phyloP scores from a whole-genome alignment of 2,329 filamentous ascomycete species.

The Cercospora berteroae region DNA sequence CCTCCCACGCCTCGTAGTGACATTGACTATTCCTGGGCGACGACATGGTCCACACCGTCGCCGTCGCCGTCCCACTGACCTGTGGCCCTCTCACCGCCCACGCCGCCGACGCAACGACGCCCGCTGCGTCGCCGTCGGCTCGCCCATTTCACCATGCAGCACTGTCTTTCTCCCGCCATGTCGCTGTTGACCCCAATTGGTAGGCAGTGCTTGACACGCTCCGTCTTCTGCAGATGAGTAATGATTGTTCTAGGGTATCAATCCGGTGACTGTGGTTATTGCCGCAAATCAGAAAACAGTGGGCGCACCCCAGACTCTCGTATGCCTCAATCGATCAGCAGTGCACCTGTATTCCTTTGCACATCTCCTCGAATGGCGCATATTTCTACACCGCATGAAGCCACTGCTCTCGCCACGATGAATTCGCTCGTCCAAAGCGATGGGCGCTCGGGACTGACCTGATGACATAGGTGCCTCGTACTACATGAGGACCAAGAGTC shows the following conservation, averaged over 20 bases:
- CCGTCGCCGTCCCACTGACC: not conserved
- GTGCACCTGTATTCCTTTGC: not conserved
- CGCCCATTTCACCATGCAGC: not conserved
- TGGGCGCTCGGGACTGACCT: constrained; percentile 3
- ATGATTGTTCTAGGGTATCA: constrained; percentile 44
- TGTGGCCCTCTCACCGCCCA: not conserved
- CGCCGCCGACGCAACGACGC: not conserved
- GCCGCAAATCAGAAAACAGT: constrained; percentile 49
- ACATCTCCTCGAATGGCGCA: not conserved
- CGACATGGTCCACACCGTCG: not conserved
- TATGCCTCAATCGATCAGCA: constrained; percentile 39
- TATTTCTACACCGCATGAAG: not conserved
- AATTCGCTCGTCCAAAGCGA: not conserved
- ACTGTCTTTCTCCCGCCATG: constrained; percentile 9
- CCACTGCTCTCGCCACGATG: not conserved
- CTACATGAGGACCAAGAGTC: constrained; percentile 61
- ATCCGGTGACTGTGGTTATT: constrained; percentile 51
- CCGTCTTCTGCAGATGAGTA: not conserved
- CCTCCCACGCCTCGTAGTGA: not conserved
- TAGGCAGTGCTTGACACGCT: constrained; percentile 22
- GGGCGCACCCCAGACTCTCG: constrained; percentile 49
- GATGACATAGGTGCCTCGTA: constrained; percentile 65
- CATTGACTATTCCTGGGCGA: not conserved
- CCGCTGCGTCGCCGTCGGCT: not conserved
- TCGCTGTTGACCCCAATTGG: constrained; percentile 37